Conservation (phyloP, 2,329 filamentous ascomycete species). For the Cladosporium sphaerospermum region DNA sequence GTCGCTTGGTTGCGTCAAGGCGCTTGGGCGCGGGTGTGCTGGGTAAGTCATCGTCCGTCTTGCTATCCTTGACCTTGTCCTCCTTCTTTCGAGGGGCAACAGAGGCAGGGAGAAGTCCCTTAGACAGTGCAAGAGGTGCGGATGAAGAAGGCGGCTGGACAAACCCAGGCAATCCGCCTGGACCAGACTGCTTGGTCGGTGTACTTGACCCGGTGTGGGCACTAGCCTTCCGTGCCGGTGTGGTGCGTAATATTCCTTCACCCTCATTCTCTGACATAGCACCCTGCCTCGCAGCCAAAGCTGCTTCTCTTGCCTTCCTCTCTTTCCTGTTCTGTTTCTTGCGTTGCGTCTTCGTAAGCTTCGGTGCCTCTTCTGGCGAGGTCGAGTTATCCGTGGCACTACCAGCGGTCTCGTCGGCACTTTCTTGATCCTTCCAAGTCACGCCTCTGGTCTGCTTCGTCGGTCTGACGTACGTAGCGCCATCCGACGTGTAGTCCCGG, state of each 20-base stretch:
- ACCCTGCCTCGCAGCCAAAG: conserved; percentile 21
- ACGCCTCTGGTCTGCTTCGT: conserved; percentile 4
- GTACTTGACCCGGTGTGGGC: conserved; percentile 20
- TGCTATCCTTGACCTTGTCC: conserved; percentile 4
- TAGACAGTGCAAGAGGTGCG: background rate
- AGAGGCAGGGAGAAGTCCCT: conserved; percentile 6
- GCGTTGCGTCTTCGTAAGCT: conserved; percentile 31
- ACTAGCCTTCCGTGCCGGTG: conserved; percentile 34
- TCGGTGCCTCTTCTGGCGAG: conserved; percentile 15
- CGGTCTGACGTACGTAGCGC: conserved; percentile 28
- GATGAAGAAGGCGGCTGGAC: background rate
- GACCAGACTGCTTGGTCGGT: background rate
- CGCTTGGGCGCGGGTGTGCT: conserved; percentile 1
- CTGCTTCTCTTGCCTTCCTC: conserved; percentile 21
- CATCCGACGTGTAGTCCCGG: conserved; percentile 38
- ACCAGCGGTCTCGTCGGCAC: conserved; percentile 20
- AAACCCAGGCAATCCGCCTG: background rate
- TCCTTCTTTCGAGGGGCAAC: conserved; percentile 8
- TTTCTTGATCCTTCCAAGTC: conserved; percentile 10
- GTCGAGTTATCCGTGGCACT: conserved; percentile 17
- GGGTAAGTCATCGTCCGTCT: background rate
- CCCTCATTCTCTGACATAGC: conserved; percentile 31
- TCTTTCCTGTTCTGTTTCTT: conserved; percentile 32
- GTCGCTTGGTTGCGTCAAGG: conserved; percentile 6
- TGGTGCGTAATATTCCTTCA: conserved; percentile 21